Base-by-base conservation (phyloP, 202 grass and related monocot species). In the Tripidium arundinaceum region DNA sequence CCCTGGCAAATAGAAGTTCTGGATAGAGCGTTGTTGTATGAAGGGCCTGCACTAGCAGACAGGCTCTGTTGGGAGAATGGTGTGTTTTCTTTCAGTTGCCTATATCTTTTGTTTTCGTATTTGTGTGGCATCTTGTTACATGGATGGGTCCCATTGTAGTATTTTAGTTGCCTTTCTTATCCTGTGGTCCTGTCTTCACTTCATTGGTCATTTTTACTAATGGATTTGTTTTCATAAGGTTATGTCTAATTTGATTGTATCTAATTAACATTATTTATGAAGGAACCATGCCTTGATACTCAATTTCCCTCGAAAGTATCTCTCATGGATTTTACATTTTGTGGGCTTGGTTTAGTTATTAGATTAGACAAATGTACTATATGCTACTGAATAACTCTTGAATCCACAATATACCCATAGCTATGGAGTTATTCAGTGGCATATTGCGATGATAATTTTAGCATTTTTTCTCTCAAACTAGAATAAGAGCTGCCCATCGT, bases 1-100 rank as follows among this genome's bases (percentile, higher is more conserved):
- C 16, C 84, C 16, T 98, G 95, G 95, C 92, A 98, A 79, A 89
- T 91, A 82, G 92, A 98, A 75, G 84, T 98, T 54, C 91, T 98
- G 77, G 92, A 98, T 87, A 86, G 90, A 86, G 73, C 88, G 9
- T 83, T 94, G 65, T 72, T 98, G 77, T 98, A 82, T 88, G 95
- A 98, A 91, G 92, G 92, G 2, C 78, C 84, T 62, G 63, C 78
- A 82, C 73, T 94, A 75, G 95, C 95, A 60, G 90, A 94, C 33
- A 87, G 60, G 50, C 79, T 93, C 79, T 98, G 92, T 73, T 82
- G 84, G 86, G 88, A 91, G 73, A 98, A 98, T 70, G 92, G 95
- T 93, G 68, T 87, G 78, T 91, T 81, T 66, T 47, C 36, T 67
- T 73, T 58, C 40, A 75, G 55, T 33, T 77, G 43, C 16, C 29